These are phyloP conservation scores for Talaromyces sp. DNA, from an alignment of 2,329 filamentous ascomycete species.

Conservation along the genomic window DNA sequence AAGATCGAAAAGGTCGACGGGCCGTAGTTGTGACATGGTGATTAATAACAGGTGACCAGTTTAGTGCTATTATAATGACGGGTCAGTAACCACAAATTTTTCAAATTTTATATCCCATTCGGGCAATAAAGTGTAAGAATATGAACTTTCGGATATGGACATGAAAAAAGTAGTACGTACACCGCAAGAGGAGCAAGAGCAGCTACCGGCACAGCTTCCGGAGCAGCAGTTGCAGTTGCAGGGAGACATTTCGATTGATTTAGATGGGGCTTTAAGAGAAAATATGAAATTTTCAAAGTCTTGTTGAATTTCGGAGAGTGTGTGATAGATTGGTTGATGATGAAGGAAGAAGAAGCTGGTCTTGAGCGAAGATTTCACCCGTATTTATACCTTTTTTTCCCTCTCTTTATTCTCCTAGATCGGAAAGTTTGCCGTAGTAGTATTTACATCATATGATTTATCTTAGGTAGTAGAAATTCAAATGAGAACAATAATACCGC, in stretches of 20 bases:
- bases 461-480: background rate
- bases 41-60: background rate
- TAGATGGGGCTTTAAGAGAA: background rate
- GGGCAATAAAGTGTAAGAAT: background rate
- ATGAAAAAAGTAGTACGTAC: constrained; percentile 18
- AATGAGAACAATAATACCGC: background rate
- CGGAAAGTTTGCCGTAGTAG: background rate
- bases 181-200: constrained; percentile 31
- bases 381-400: background rate
- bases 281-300: background rate
- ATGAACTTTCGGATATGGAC: background rate
- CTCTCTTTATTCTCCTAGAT: background rate
- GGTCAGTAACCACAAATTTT: background rate
- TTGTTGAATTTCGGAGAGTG: background rate
- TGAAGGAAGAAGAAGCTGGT: background rate
- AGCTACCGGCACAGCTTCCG: constrained; percentile 30
- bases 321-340: background rate
- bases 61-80: background rate
- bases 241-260: constrained; percentile 30
- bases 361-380: background rate
- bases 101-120: background rate
- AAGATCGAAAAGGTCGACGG: background rate
- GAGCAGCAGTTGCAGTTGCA: constrained; percentile 36
- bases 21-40: background rate
- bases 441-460: background rate